Conservation (phyloP, 1,139 yeast species). For the Taphrina sp. region DNA sequence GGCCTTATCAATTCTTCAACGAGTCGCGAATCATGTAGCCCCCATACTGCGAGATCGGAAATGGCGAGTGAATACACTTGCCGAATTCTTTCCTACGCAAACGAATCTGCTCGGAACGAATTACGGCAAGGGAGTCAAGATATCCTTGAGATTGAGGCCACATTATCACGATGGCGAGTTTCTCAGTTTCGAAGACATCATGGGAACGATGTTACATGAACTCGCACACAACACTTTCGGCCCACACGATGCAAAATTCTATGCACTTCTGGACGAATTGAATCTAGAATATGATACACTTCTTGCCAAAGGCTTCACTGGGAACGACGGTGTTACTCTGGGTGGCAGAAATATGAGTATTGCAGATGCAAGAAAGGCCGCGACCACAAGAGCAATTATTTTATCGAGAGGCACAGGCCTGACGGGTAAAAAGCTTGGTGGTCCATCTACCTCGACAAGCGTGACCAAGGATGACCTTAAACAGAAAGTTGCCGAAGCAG, state of each 20-base stretch:
- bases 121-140: conserved; percentile 77
- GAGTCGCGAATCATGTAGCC: conserved; percentile 39
- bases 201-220: conserved; percentile 88
- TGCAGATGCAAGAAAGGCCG: conserved; percentile 8
- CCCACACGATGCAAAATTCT: conserved; percentile 74
- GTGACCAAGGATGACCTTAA: conserved; percentile 44
- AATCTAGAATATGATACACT: conserved; percentile 58
- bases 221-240: conserved; percentile 77
- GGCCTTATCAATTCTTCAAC: conserved; percentile 10
- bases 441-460: conserved; percentile 34
- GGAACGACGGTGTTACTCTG: conserved; percentile 43
- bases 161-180: conserved; percentile 60
- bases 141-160: conserved; percentile 64
- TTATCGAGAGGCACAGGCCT: conserved; percentile 34
- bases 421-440: conserved; percentile 41
- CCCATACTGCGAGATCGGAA: conserved; percentile 72
- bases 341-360: conserved; percentile 41
- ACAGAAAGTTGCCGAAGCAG: conserved; percentile 62
- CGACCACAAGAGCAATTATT: conserved; percentile 32
- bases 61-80: conserved; percentile 64
- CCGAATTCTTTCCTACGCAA: conserved; percentile 83
- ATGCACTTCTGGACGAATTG: conserved; percentile 61
- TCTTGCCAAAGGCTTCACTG: conserved; percentile 48
- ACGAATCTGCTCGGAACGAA: conserved; percentile 71
- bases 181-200: conserved; percentile 61